These are phyloP conservation scores for Phytopythium cucurbitacearum DNA, from an alignment of 352 stramenopile genomes.

Conservation along the genomic window DNA sequence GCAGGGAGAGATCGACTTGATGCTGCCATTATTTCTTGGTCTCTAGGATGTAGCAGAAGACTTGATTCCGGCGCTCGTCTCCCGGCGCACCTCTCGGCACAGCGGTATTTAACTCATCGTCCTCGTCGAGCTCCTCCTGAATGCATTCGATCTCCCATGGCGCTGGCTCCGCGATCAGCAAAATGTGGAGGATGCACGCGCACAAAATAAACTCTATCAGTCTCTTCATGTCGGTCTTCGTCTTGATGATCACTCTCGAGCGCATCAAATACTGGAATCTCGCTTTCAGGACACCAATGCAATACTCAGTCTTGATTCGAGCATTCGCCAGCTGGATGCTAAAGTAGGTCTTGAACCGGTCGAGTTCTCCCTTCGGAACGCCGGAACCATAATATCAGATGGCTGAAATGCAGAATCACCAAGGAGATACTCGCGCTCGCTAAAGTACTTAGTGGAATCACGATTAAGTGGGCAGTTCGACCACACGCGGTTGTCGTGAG, in stretches of 20 bases:
- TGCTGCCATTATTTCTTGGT: conserved; percentile 9
- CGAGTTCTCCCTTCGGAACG: conserved; percentile 4
- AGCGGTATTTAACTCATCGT: conserved; percentile 10
- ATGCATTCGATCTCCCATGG: conserved; percentile 8
- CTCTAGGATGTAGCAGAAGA: conserved; percentile 12
- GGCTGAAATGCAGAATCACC: conserved; percentile 23
- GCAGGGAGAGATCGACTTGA: conserved; percentile 9
- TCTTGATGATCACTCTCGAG: neutral
- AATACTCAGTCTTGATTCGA: conserved; percentile 18
- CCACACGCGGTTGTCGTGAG: conserved; percentile 29
- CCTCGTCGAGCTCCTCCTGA: neutral
- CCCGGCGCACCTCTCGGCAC: neutral
- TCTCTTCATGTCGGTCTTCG: conserved; percentile 6
- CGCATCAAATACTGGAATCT: conserved; percentile 11
- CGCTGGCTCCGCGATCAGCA: conserved; percentile 12
- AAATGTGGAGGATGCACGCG: conserved; percentile 10
- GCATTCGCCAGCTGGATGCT: conserved; percentile 14
- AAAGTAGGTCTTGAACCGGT: conserved; percentile 7
- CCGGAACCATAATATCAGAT: conserved; percentile 9
- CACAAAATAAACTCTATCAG: conserved; percentile 8
- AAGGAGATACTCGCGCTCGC: conserved; percentile 14
- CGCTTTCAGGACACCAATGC: conserved; percentile 13
- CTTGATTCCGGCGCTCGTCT: neutral
- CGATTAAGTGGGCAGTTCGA: conserved; percentile 6
- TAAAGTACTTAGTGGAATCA: conserved; percentile 2